phyloP scores from a whole-genome alignment of 2,329 filamentous ascomycete species.

The Ophiostoma perfectum region DNA sequence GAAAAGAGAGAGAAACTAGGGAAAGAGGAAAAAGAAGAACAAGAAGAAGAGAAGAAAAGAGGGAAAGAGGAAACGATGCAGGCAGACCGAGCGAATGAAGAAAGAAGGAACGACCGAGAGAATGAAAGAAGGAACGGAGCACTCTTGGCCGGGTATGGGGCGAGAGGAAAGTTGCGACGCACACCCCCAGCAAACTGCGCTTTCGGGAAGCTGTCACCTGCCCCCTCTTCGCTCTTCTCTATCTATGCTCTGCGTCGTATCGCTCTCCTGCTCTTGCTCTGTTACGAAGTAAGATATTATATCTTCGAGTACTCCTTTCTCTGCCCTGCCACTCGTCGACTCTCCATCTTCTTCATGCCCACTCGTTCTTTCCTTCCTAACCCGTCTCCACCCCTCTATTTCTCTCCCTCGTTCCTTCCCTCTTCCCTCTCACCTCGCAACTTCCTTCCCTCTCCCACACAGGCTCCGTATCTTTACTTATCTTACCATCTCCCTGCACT shows the following conservation, averaged over 20 bases:
- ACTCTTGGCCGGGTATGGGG: constrained; percentile 8
- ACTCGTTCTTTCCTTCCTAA: constrained; percentile 11
- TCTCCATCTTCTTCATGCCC: background rate
- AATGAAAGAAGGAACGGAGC: constrained; percentile 8
- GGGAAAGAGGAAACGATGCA: background rate
- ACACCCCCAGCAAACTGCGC: constrained; percentile 11
- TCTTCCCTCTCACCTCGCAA: background rate
- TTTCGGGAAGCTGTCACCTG: constrained; percentile 11
- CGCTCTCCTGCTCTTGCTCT: background rate
- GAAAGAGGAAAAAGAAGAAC: background rate
- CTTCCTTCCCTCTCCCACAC: background rate
- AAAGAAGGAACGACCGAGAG: background rate
- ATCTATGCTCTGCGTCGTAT: too few species aligned
- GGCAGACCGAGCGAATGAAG: background rate
- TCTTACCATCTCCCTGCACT: background rate
- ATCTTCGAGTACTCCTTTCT: background rate
- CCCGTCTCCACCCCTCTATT: background rate
- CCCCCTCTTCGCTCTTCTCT: background rate
- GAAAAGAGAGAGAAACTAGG: background rate
- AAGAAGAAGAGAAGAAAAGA: background rate
- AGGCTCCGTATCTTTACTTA: background rate
- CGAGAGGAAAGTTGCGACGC: constrained; percentile 9
- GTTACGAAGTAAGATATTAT: too few species aligned
- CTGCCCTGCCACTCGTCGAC: background rate
- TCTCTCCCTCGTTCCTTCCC: background rate